Evolutionary conservation across 78 protist genomes (phyloP).

Genomic region (Dictyostelium firmibasis): DNA sequence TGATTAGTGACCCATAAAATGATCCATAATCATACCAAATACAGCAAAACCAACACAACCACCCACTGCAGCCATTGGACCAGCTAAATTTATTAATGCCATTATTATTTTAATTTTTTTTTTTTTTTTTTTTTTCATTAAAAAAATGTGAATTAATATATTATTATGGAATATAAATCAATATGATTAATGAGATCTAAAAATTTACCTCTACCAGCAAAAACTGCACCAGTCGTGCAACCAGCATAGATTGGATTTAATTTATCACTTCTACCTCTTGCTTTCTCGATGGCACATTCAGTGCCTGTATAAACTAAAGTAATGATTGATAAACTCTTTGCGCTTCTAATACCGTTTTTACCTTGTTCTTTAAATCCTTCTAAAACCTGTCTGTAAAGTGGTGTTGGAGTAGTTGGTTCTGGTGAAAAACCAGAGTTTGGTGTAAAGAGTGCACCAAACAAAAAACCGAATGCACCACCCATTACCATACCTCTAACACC

Average conservation of each 20-base stretch:
- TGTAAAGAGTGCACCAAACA: constrained; percentile 72
- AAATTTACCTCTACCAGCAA: constrained; percentile 59
- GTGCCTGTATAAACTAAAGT: constrained; percentile 57
- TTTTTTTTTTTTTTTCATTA: background rate
- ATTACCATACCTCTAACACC: constrained; percentile 35
- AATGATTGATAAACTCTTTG: constrained; percentile 38
- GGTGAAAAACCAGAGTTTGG: constrained; percentile 39
- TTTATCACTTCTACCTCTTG: constrained; percentile 72
- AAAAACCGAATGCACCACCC: constrained; percentile 67
- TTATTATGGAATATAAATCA: too few relatives aligned
- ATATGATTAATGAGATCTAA: too few relatives aligned
- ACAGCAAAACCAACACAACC: constrained; percentile 80
- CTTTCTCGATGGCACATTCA: constrained; percentile 71
- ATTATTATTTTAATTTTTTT: background rate
- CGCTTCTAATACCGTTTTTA: constrained; percentile 38
- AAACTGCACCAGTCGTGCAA: constrained; percentile 72
- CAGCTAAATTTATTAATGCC: constrained; percentile 6
- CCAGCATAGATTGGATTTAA: constrained; percentile 61
- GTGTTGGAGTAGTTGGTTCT: constrained; percentile 36
- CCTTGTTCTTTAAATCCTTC: constrained; percentile 78
- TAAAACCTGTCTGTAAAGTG: constrained; percentile 36
- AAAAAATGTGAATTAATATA: too few relatives aligned
- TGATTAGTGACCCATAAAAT: constrained; percentile 29
- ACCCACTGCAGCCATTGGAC: constrained; percentile 68
- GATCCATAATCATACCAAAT: constrained; percentile 75